phyloP scores from a whole-genome alignment of 441 rosid species.

The Adansonia rubrostipa region DNA sequence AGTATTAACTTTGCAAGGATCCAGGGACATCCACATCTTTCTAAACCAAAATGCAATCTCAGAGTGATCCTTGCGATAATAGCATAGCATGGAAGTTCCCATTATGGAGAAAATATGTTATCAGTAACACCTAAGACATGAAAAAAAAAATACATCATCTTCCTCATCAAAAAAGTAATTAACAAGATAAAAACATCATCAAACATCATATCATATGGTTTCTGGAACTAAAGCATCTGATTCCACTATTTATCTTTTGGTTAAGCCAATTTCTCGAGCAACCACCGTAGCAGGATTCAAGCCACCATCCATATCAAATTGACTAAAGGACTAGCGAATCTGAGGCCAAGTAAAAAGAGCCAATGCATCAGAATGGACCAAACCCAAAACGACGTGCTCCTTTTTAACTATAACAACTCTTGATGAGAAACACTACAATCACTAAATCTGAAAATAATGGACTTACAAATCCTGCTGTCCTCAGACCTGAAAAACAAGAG shows the following conservation, averaged over 20 bases:
- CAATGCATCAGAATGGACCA: constrained; percentile 21
- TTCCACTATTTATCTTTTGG: constrained; percentile 11
- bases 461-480: background rate
- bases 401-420: background rate
- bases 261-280: background rate
- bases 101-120: constrained; percentile 14
- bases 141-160: constrained; percentile 23
- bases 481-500: constrained; percentile 14
- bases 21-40: constrained; percentile 25
- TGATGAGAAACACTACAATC: constrained; percentile 4
- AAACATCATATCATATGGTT: constrained; percentile 7
- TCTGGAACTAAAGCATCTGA: constrained; percentile 8
- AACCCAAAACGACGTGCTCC: constrained; percentile 1
- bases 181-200: constrained; percentile 19
- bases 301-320: constrained; percentile 11
- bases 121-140: constrained; percentile 24
- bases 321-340: constrained; percentile 15
- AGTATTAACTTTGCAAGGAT: constrained; percentile 22
- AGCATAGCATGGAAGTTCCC: constrained; percentile 15
- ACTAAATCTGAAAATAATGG: constrained; percentile 14
- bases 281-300: constrained; percentile 11
- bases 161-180: constrained; percentile 17
- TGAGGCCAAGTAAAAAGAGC: background rate
- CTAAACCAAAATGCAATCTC: constrained; percentile 26
- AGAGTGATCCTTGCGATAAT: constrained; percentile 5